Evolutionary conservation across 2,329 filamentous ascomycete genomes (phyloP), one percentile per base, ranked within the genome.

Genomic region (Fragosphaeria purpurea): DNA sequence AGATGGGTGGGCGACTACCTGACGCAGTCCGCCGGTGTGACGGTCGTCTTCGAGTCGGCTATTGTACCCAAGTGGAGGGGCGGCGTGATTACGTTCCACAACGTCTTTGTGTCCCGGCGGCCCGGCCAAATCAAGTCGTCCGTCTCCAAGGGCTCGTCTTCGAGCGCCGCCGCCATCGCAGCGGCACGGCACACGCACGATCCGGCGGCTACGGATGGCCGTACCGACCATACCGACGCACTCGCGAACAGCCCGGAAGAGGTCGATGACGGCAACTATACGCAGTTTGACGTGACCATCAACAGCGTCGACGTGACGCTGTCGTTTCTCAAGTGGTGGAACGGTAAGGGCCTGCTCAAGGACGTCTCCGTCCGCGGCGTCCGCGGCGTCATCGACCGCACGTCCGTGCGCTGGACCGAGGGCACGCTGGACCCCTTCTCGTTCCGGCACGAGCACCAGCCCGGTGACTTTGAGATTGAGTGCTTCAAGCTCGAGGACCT

Each of bases 261-360:
- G 4, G 67, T 68, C 22, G 90, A 97, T 61, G 91, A 97, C 62
- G 88, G 87, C 13, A 98, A 98, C 63, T 98, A 97, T 65, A 96
- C 90, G 0, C 93, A 98, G 59, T 98, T 96, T 59, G 93, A 98
- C 62, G 74, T 98, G 12, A 95, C 89, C 0, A 88, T 98, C 53
- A 88, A 93, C 55, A 94, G 88, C 0, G 88, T 98, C 55, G 95
- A 98, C 61, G 91, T 98, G 41, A 97, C 91, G 0, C 67, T 98
- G 32, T 98, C 93, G 0, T 97, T 98, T 59, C 77, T 89, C n/a
- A 97, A 96, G 64, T 98, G 93, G 93, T 94, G 95, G 80, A 97
- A 95, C 59, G 91, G 93, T 30, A 96, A 91, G 65, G 93, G 93
- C 0, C 75, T 94, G 6, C 72, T 98, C 7, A 84, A 87, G 59